These are phyloP conservation scores for Nemania sp. DNA, from an alignment of 2,329 filamentous ascomycete species.

Conservation along the genomic window DNA sequence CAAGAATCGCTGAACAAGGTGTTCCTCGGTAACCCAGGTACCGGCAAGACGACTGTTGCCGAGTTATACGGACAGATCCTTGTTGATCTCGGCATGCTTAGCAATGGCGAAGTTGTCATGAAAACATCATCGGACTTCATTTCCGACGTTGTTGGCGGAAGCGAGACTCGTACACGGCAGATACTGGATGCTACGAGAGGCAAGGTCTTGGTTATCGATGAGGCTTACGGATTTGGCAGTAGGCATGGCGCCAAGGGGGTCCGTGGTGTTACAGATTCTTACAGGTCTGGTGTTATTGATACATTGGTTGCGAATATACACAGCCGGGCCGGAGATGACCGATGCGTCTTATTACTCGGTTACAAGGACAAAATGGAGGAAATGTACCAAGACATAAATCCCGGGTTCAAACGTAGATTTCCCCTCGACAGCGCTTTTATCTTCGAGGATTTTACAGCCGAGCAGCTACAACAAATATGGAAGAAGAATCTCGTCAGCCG, in stretches of 20 bases:
- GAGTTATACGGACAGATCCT: conserved; percentile 15
- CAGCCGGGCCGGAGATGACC: conserved; percentile 68
- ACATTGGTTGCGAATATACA: conserved; percentile 75
- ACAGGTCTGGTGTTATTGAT: conserved; percentile 67
- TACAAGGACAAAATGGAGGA: conserved; percentile 70
- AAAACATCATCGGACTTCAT: conserved; percentile 14
- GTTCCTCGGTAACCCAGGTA: conserved; percentile 14
- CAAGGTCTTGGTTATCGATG: conserved; percentile 34
- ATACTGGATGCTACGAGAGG: conserved; percentile 15
- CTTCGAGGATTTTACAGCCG: conserved; percentile 68
- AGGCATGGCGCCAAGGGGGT: conserved; percentile 31
- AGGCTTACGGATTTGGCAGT: conserved; percentile 57
- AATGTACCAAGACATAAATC: conserved; percentile 74
- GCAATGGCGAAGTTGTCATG: conserved; percentile 15
- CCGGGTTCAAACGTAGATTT: conserved; percentile 68
- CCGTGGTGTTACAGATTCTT: conserved; percentile 24
- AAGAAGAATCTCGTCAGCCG: conserved; percentile 62
- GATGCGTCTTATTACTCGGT: conserved; percentile 71
- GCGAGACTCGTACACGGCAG: conserved; percentile 5
- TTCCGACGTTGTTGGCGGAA: conserved; percentile 1
- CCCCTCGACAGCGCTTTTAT: conserved; percentile 63
- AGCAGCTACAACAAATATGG: conserved; percentile 62
- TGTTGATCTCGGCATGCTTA: conserved; percentile 17
- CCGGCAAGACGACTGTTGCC: conserved; percentile 16
- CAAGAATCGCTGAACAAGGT: conserved; percentile 12